Base-by-base conservation (phyloP, 176 grass and related monocot genomes). In the Themeda triandra region DNA sequence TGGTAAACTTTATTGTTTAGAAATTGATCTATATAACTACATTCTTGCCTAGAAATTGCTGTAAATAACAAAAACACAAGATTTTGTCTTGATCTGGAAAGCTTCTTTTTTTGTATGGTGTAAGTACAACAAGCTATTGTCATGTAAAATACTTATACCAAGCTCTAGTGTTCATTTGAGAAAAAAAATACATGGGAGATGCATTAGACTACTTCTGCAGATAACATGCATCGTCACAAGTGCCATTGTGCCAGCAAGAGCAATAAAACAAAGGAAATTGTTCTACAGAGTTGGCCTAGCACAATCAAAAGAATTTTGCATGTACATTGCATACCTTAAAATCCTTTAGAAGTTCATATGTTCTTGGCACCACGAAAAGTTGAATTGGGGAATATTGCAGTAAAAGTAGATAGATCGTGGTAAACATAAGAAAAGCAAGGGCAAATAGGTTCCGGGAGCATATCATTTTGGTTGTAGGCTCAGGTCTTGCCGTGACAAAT, bases 351-450 rank as follows among this genome's bases (percentile, higher is more conserved):
- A 83, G 80, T 94, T 92, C 80, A 94, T 25, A 83, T 83, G 80
- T 94, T 92, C 80, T 89, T 92, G 18, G 92, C 80, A 66, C 90
- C 89, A 69, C 79, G 66, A 56, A 92, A 94, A 75, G 87, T 94
- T 27, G 78, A 85, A 85, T 72, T 88, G 51, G 89, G 92, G 44
- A 80, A 84, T 66, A 89, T 68, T 27, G 71, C 51, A 3, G 84
- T 42, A 92, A 88, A 92, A 27, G 90, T 56, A 64, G 92, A 83
- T 59, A 92, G 85, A 83, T 94, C 90, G 90, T 94, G 90, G 32
- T 90, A 78, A 39, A n/a, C 74, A 81, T 53, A 82, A 64, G 41
- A 66, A 54, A 80, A 84, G 56, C 11, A 14, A 37, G 36, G 36
- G 36, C 2, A 37, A 63, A 78, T 75, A 71, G 77, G 65, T 86